Evolutionary conservation across 1,284 basidiomycete species (phyloP), one percentile per base, ranked within the genome.

Genomic region (Fereydounia khargensis): DNA sequence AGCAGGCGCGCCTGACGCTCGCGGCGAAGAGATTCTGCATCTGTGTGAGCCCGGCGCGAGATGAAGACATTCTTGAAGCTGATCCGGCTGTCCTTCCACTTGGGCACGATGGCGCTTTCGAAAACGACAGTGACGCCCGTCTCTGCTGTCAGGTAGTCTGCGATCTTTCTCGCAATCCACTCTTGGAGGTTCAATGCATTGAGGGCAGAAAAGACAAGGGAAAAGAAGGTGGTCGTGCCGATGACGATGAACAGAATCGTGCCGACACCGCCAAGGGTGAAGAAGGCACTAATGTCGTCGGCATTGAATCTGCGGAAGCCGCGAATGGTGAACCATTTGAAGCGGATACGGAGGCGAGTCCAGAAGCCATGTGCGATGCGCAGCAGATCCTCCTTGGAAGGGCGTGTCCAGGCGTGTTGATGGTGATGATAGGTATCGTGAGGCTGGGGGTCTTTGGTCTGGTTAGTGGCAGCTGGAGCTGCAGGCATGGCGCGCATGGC

Each of bases 61-160:
- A 98, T 82, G 69, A 90, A 97, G 34, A 98, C 92, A 65, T 97
- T 96, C 71, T 91, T 89, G 81, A 98, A 95, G 1, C 90, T 91
- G 53, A 98, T 88, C 17, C 87, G 85, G 13, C 89, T 92, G 67
- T 94, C 89, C 52, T 89, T 89, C 91, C 94, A 97, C 74, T 91
- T 91, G 3, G 94, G 94, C 4, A 98, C 91, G 64, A 98, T 92
- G 21, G 95, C 95, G 6, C 89, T 91, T 77, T 97, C 94, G 75
- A 97, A 98, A 39, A 95, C 88, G 62, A 99, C 87, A 4, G 86
- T 91, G 34, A 95, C 85, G 0, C 95, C 95, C 0, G 91, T 95
- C 74, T 92, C 87, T 0, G 85, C 81, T 1, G 95, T 97, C 42
- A 99, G 80, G 73, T 97, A 94, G 76, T 92, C 86, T 52, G 91